A percentile compares a stretch with the other conserved stretches of the same genome.
Evolutionary conservation across 1,139 yeast species (phyloP).

Genomic region (Yamadazyma oceani): DNA sequence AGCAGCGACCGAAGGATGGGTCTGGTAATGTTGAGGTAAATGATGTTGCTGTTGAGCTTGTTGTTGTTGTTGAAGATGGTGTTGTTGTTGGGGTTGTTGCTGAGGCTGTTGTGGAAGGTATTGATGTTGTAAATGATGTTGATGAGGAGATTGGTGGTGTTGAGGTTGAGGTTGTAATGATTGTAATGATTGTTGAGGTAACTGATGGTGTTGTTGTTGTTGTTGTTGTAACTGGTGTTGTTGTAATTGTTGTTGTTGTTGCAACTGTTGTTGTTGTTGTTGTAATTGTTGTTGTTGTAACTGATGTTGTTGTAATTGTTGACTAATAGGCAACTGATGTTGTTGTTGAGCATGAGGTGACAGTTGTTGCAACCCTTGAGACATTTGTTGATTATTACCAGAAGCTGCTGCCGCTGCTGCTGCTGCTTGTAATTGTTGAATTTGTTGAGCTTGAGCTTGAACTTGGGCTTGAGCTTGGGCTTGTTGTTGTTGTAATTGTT

Average conservation of each 20-base stretch:
- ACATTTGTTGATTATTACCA: conserved; percentile 23
- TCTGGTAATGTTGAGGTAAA: conserved; percentile 10
- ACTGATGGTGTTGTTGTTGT: conserved; percentile 10
- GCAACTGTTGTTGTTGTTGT: conserved; percentile 20
- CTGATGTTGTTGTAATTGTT: conserved; percentile 26
- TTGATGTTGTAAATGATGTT: conserved; percentile 12
- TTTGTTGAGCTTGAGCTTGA: conserved; percentile 19
- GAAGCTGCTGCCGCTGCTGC: conserved; percentile 22
- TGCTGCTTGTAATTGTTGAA: conserved; percentile 22
- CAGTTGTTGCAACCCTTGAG: conserved; percentile 29
- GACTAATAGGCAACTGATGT: conserved; percentile 3
- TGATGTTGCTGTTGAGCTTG: conserved; percentile 10
- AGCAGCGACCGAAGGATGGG: background rate
- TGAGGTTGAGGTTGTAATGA: conserved; percentile 16
- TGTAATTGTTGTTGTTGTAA: conserved; percentile 22
- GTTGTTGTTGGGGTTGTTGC: conserved; percentile 12
- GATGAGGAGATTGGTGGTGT: conserved; percentile 12
- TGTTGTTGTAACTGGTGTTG: conserved; percentile 14
- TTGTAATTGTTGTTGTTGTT: conserved; percentile 20
- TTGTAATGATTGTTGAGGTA: conserved; percentile 8
- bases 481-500: conserved; percentile 24
- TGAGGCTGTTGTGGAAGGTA: conserved; percentile 11
- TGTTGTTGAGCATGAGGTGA: conserved; percentile 19
- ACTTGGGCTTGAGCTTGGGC: conserved; percentile 13
- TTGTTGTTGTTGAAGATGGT: conserved; percentile 13